A percentile compares a stretch with the other conserved stretches of the same genome.
phyloP scores from a whole-genome alignment of 805 yeast species.

The Pichia membranifaciens region DNA sequence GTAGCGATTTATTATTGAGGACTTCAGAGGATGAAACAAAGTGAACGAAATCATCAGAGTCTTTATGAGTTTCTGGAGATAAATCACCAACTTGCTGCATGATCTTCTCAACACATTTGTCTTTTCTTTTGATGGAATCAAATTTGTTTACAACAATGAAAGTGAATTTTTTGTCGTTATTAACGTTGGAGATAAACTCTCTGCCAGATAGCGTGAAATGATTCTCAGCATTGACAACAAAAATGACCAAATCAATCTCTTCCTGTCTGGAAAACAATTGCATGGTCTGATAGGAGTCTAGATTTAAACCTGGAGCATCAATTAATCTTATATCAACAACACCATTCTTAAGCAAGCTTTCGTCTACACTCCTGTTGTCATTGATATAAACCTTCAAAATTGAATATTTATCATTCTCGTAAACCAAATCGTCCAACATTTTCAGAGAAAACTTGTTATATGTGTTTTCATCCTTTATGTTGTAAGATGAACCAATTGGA shows the following conservation, averaged over 20 bases:
- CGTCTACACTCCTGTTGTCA: constrained; percentile 62
- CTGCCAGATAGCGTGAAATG: constrained; percentile 92
- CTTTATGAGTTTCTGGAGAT: constrained; percentile 88
- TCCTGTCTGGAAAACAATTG: constrained; percentile 95
- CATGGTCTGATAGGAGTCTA: constrained; percentile 90
- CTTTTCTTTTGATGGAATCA: constrained; percentile 78
- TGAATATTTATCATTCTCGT: constrained; percentile 63
- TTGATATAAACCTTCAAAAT: constrained; percentile 75
- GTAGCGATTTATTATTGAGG: constrained; percentile 29
- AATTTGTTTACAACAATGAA: constrained; percentile 92
- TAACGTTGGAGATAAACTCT: constrained; percentile 86
- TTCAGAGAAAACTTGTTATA: constrained; percentile 50
- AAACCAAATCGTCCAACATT: constrained; percentile 64
- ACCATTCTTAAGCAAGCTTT: constrained; percentile 78
- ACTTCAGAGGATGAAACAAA: constrained; percentile 68
- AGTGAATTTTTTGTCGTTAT: constrained; percentile 84
- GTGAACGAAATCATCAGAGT: constrained; percentile 86
- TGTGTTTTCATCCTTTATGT: constrained; percentile 55
- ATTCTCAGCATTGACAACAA: constrained; percentile 94
- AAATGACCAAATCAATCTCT: constrained; percentile 92
- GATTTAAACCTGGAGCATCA: constrained; percentile 95
- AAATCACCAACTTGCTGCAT: constrained; percentile 78
- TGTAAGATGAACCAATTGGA: constrained; percentile 47
- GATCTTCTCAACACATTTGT: constrained; percentile 69
- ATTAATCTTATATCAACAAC: constrained; percentile 86